These are phyloP conservation scores for Tetracentron sinense DNA, from an alignment of 164 flowering plant genomes.

Conservation along the genomic window DNA sequence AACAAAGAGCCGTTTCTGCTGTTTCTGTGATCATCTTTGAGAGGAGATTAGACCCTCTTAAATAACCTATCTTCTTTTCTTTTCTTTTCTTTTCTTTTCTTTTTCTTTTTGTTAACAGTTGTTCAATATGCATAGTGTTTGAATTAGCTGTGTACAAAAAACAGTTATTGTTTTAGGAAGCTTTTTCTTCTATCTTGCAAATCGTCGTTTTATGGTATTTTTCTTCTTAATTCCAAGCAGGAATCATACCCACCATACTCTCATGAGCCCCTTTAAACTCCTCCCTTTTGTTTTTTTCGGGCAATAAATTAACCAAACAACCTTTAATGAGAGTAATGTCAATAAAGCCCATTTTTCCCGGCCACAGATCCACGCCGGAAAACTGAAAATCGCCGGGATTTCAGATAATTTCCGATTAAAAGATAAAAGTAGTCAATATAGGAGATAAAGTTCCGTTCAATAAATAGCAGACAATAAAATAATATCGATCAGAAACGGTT, in stretches of 20 bases:
- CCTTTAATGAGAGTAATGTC: neutral
- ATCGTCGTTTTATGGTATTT: too few relatives aligned
- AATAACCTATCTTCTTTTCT: constrained; percentile 13
- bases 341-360: neutral
- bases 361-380: constrained; percentile 1
- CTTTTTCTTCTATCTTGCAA: neutral
- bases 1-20: constrained; percentile 9
- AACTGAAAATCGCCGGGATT: neutral
- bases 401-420: neutral
- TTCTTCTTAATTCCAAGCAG: constrained; percentile 37
- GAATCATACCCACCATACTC: constrained; percentile 35
- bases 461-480: constrained; percentile 20
- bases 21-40: constrained; percentile 32
- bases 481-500: constrained; percentile 22
- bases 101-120: constrained; percentile 14
- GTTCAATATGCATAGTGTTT: constrained; percentile 26
- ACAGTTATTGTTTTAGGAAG: constrained; percentile 31
- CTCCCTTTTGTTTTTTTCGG: neutral
- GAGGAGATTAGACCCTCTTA: constrained; percentile 17
- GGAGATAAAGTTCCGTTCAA: constrained; percentile 5
- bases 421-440: constrained; percentile 14
- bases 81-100: constrained; percentile 5
- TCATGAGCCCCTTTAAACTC: constrained; percentile 24
- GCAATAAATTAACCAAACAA: neutral
- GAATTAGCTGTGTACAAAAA: constrained; percentile 40